These are phyloP conservation scores for Butyriboletus loyo DNA, from an alignment of 768 basidiomycete genomes.

Conservation along the genomic window DNA sequence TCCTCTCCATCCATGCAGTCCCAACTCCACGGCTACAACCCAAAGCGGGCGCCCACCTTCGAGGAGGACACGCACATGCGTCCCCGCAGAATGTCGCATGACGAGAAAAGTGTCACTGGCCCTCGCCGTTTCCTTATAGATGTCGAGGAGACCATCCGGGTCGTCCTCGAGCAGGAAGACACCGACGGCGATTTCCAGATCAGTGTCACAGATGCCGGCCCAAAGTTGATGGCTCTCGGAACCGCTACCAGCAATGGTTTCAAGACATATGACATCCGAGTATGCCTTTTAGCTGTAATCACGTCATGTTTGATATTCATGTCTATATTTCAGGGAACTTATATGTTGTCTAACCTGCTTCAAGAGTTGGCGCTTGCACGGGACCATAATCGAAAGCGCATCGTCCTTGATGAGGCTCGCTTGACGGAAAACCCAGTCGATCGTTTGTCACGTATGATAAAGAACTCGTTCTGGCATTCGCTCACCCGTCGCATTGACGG, in stretches of 20 bases:
- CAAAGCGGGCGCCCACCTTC: slow-evolving; percentile 68
- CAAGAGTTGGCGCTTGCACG: slow-evolving; percentile 97
- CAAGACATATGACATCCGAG: slow-evolving; percentile 95
- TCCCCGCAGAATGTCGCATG: slow-evolving; percentile 84
- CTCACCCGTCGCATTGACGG: slow-evolving; percentile 96
- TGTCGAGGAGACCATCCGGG: slow-evolving; percentile 95
- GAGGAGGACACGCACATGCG: slow-evolving; percentile 73
- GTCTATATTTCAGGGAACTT: slow-evolving; percentile 69
- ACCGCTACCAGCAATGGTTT: slow-evolving; percentile 97
- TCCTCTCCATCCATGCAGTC: slow-evolving; percentile 42
- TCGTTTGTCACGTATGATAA: slow-evolving; percentile 95
- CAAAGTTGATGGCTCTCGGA: slow-evolving; percentile 93
- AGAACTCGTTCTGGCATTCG: slow-evolving; percentile 97
- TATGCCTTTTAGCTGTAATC: slow-evolving; percentile 34
- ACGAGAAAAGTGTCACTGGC: slow-evolving; percentile 77
- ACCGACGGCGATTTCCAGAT: slow-evolving; percentile 97
- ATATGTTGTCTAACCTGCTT: slow-evolving; percentile 98
- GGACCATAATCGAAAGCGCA: slow-evolving; percentile 92
- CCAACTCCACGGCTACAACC: slow-evolving; percentile 68
- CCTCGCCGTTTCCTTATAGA: slow-evolving; percentile 93
- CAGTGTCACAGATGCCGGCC: slow-evolving; percentile 92
- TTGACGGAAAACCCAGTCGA: slow-evolving; percentile 97
- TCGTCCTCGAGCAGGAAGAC: slow-evolving; percentile 96
- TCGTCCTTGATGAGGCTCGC: slow-evolving; percentile 98
- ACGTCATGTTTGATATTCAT: slow-evolving; percentile 3